A percentile compares a stretch with the other conserved stretches of the same genome.
Evolutionary conservation across 2,329 filamentous ascomycete genomes (phyloP).

Genomic region (Cladosporium oxysporum): DNA sequence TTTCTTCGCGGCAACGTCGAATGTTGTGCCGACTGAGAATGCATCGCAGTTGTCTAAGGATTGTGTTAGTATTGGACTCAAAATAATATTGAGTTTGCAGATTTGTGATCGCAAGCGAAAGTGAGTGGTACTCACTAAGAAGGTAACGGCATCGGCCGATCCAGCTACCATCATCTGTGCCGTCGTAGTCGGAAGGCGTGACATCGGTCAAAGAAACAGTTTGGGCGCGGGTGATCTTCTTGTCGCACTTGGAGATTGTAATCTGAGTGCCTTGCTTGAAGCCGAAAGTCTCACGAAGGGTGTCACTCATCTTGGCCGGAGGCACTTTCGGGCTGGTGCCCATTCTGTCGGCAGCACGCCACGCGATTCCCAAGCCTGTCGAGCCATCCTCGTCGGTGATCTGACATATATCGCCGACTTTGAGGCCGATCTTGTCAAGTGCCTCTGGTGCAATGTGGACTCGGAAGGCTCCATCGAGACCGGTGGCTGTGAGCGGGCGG

Average conservation of each 20-base stretch:
- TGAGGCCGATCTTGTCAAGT: conserved; percentile 56
- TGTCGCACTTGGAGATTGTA: conserved; percentile 57
- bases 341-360: conserved; percentile 55
- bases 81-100: conserved; percentile 22
- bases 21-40: conserved; percentile 67
- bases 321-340: conserved; percentile 61
- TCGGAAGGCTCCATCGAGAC: conserved; percentile 59
- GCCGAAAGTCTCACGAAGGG: conserved; percentile 70
- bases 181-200: conserved; percentile 39
- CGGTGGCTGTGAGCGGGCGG: conserved; percentile 46
- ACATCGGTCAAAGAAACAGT: conserved; percentile 64
- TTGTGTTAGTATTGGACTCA: conserved; percentile 9
- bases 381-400: conserved; percentile 47
- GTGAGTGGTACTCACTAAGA: background rate
- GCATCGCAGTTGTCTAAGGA: conserved; percentile 61
- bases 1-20: conserved; percentile 63
- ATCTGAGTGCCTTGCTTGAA: conserved; percentile 73
- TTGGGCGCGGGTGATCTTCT: conserved; percentile 55
- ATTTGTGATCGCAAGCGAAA: conserved; percentile 17
- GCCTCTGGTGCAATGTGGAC: conserved; percentile 59
- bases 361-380: conserved; percentile 62
- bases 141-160: conserved; percentile 28
- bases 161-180: conserved; percentile 38
- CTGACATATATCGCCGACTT: conserved; percentile 61
- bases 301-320: conserved; percentile 71